Percentiles rank a stretch among this genome's conserved stretches.
phyloP scores from a whole-genome alignment of 805 yeast genomes.

The Candida pini region DNA sequence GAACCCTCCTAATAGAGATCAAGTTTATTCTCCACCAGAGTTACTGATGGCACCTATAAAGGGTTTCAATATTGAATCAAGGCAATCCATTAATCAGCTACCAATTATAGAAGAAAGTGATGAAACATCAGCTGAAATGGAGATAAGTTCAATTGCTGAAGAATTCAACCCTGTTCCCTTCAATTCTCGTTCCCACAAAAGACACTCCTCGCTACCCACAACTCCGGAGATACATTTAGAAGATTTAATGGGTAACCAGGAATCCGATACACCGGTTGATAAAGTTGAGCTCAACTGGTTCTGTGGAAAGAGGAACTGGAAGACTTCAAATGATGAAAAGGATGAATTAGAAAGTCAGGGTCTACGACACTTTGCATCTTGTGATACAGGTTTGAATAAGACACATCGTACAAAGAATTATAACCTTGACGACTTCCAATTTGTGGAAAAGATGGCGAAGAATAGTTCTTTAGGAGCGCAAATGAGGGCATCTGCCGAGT shows the following conservation, averaged over 20 bases:
- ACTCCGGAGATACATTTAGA: constrained; percentile 5
- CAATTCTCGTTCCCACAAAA: constrained; percentile 7
- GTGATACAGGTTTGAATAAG: constrained; percentile 24
- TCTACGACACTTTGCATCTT: constrained; percentile 28
- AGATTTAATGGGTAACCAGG: neutral
- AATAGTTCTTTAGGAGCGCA: neutral
- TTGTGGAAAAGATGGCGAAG: constrained; percentile 3
- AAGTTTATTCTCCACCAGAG: constrained; percentile 7
- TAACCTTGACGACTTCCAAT: constrained; percentile 9
- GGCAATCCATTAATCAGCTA: too few species aligned
- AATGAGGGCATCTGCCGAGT: neutral
- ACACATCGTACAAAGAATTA: constrained; percentile 3
- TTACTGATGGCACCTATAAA: constrained; percentile 8
- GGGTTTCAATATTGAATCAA: constrained; percentile 10
- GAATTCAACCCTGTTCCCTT: neutral
- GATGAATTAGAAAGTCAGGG: constrained; percentile 8
- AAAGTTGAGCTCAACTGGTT: constrained; percentile 5
- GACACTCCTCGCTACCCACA: constrained; percentile 22
- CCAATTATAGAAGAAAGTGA: constrained; percentile 5
- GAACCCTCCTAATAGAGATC: constrained; percentile 9
- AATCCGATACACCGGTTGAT: constrained; percentile 5
- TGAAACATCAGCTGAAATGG: neutral
- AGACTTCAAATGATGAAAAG: neutral
- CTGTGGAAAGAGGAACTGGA: neutral
- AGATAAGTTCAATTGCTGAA: neutral